A percentile compares a stretch with the other conserved stretches of the same genome.
Conservation (phyloP, 768 basidiomycete genomes). For the Lentinula boryana region DNA sequence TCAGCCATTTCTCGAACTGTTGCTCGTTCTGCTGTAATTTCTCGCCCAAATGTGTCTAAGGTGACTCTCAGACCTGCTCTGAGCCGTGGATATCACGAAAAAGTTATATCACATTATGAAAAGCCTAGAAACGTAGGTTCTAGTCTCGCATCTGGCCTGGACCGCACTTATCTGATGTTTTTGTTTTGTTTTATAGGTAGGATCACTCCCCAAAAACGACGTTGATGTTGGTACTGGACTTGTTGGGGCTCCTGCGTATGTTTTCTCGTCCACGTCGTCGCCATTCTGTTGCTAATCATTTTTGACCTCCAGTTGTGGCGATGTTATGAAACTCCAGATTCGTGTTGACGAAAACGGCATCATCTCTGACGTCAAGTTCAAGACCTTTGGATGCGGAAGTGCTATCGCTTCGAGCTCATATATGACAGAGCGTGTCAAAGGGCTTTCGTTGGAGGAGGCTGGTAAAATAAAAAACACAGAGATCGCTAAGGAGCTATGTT, state of each 20-base stretch:
- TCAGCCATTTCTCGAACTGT: conserved; percentile 49
- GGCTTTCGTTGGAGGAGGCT: conserved; percentile 88
- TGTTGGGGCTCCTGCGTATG: conserved; percentile 94
- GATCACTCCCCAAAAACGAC: conserved; percentile 91
- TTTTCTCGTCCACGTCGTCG: conserved; percentile 13
- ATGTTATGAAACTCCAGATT: conserved; percentile 99
- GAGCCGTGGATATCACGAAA: conserved; percentile 84
- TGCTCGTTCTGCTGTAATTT: conserved; percentile 27
- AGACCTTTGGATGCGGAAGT: conserved; percentile 98
- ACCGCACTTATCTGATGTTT: conserved; percentile 54
- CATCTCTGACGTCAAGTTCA: conserved; percentile 99
- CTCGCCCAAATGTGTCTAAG: conserved; percentile 36
- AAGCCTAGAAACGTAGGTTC: conserved; percentile 87
- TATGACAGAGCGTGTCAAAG: conserved; percentile 98
- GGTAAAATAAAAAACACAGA: conserved; percentile 98
- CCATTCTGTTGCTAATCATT: background rate
- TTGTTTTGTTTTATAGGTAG: conserved; percentile 57
- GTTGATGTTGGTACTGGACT: conserved; percentile 93
- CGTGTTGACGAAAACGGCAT: conserved; percentile 91
- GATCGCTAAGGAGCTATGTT: conserved; percentile 93
- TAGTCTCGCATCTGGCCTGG: conserved; percentile 26
- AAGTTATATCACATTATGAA: conserved; percentile 97
- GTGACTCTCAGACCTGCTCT: conserved; percentile 41
- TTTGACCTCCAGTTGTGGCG: conserved; percentile 65
- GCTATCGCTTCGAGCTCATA: conserved; percentile 97